phyloP scores from a whole-genome alignment of 1,284 basidiomycete species.

The Lentinus polychrous region DNA sequence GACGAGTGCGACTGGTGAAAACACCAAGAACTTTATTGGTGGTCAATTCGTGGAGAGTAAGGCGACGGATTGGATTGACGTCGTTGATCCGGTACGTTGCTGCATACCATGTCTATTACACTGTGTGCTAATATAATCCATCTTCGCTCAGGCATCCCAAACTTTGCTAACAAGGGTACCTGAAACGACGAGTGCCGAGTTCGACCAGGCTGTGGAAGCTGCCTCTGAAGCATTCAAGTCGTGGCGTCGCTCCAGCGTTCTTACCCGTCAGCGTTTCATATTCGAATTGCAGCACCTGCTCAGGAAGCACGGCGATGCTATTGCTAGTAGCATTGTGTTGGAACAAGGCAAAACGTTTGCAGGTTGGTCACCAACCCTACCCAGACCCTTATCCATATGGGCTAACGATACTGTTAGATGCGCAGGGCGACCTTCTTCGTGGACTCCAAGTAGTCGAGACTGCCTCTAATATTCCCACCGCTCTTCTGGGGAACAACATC shows the following conservation, averaged over 20 bases:
- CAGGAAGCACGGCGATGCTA: constrained; percentile 69
- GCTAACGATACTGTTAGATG: constrained; percentile 47
- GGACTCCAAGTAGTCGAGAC: constrained; percentile 94
- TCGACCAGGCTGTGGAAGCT: constrained; percentile 79
- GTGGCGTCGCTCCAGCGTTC: constrained; percentile 84
- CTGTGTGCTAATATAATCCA: neutral
- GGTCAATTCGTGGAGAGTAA: constrained; percentile 85
- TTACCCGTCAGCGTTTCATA: constrained; percentile 85
- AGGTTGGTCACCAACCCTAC: constrained; percentile 35
- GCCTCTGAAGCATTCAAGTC: constrained; percentile 86
- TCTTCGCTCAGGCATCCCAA: constrained; percentile 90
- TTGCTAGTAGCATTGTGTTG: constrained; percentile 74
- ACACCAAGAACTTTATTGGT: constrained; percentile 85
- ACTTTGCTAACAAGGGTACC: constrained; percentile 85
- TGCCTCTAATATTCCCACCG: constrained; percentile 78
- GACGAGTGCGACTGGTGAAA: constrained; percentile 74
- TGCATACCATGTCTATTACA: constrained; percentile 4
- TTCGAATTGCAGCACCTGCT: constrained; percentile 88
- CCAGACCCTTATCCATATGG: neutral
- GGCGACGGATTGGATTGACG: constrained; percentile 73
- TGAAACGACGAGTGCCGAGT: constrained; percentile 80
- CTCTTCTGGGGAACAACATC: constrained; percentile 83
- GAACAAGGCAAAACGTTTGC: constrained; percentile 89
- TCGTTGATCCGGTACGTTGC: constrained; percentile 74
- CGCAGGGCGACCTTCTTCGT: constrained; percentile 90